These are phyloP conservation scores for Tetrahymena malaccensis DNA, from an alignment of 73 alveolate genomes.

Conservation along the genomic window DNA sequence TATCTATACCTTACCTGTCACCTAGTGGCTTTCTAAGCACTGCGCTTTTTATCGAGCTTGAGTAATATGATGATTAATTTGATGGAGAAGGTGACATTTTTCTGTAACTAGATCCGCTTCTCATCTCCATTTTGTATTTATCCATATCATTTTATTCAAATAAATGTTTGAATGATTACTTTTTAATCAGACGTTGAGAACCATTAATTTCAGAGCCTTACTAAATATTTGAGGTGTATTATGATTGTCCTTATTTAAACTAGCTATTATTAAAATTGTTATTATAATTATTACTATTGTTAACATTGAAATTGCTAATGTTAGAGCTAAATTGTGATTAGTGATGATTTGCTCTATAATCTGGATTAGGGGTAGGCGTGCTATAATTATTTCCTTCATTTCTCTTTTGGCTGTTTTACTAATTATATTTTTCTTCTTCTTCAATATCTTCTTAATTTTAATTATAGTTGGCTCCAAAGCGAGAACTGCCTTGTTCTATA, in stretches of 20 bases:
- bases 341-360: not conserved
- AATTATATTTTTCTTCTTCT: not conserved
- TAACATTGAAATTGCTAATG: not conserved
- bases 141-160: not conserved
- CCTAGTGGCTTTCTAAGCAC: not conserved
- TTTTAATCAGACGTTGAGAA: not conserved
- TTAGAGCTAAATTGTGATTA: not conserved
- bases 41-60: not conserved
- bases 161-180: not conserved
- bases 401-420: not conserved
- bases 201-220: not conserved
- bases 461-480: not conserved
- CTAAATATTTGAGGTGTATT: not conserved
- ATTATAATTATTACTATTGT: too few species aligned
- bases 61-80: not conserved
- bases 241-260: not conserved
- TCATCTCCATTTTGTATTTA: not conserved
- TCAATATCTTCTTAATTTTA: not conserved
- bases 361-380: not conserved
- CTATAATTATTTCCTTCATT: not conserved
- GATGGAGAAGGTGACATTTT: not conserved
- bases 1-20: not conserved
- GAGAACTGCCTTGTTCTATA: not conserved
- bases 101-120: not conserved
- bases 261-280: not conserved